Evolutionary conservation across 1,139 yeast species (phyloP), one percentile per base, ranked within the genome.

Genomic region (Blastobotrys illinoisensis): DNA sequence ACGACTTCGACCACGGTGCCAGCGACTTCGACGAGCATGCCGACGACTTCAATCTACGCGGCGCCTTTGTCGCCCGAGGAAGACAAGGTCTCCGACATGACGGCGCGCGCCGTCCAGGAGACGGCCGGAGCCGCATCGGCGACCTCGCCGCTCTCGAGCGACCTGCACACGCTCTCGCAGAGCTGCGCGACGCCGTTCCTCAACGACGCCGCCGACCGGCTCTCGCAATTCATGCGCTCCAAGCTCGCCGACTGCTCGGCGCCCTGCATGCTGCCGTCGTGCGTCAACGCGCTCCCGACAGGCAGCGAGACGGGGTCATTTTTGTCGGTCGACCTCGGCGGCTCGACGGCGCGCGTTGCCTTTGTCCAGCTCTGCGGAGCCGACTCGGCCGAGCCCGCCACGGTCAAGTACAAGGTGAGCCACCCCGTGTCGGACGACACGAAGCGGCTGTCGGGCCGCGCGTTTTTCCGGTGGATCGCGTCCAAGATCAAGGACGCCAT

Each of bases 261-360:
- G 7, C 58, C 61, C 9, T 55, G 64, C 43, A 67, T 88, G 96
- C 84, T 88, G 58, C 96, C 96, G 47, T 79, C 93, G 1, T 87
- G 73, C 64, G 88, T 88, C 19, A 82, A 88, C 2, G 75, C 77
- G 9, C 77, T 86, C 59, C 97, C 96, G 23, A 77, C 79, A 32
- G 96, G 96, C 51, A 74, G 78, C 48, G 98, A 91, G 68, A 77
- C 74, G 52, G 97, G 97, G 85, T 74, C 85, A 47, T 80, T 74
- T 59, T 73, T 88, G 58, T 95, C 96, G 48, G 90, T 90, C 13
- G 96, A 88, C 67, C 77, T 89, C 53, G 97, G 97, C 57, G 96
- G 96, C 46, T 86, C 95, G 51, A 87, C 88, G 63, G 79, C 89
- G 68, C 76, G 96, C 65, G 91, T 88, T 19, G 88, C 95, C 61